Percentiles rank a stretch among this genome's conserved stretches.
phyloP scores from a whole-genome alignment of 306 rosid genomes.

The Vachellia collinsii region DNA sequence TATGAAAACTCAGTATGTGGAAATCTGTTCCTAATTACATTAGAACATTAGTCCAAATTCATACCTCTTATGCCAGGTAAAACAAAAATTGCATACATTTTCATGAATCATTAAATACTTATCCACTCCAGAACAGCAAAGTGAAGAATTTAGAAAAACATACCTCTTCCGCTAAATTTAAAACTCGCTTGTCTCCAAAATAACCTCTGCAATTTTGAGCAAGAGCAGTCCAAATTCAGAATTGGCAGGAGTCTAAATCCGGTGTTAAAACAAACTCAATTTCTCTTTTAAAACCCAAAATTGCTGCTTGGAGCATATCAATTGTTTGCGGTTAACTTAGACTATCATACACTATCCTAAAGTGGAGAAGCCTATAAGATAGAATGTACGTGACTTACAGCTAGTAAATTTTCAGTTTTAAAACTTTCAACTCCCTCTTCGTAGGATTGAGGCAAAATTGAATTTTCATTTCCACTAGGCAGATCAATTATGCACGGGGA shows the following conservation, averaged over 20 bases:
- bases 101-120: neutral
- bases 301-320: neutral
- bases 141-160: slow-evolving; percentile 22
- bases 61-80: slow-evolving; percentile 2
- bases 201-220: slow-evolving; percentile 64
- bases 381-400: slow-evolving; percentile 56
- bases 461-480: slow-evolving; percentile 59
- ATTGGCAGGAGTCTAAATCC: slow-evolving; percentile 11
- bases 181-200: slow-evolving; percentile 76
- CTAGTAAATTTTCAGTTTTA: slow-evolving; percentile 58
- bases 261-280: neutral
- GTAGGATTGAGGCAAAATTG: slow-evolving; percentile 52
- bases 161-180: slow-evolving; percentile 56
- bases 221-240: slow-evolving; percentile 34
- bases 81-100: slow-evolving; percentile 24
- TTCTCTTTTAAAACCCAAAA: neutral
- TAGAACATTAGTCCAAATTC: too few relatives aligned
- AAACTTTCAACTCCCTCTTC: slow-evolving; percentile 64
- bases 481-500: slow-evolving; percentile 69
- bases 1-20: neutral
- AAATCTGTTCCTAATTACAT: slow-evolving; percentile 12
- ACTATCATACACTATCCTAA: slow-evolving; percentile 18
- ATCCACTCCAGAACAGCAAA: slow-evolving; percentile 14
- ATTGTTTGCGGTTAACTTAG: neutral
- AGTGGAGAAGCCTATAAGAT: slow-evolving; percentile 31